A percentile compares a stretch with the other conserved stretches of the same genome.
Evolutionary conservation across 495 filamentous ascomycete genomes (phyloP).

Genomic region (Lasiosphaeris hirsuta): DNA sequence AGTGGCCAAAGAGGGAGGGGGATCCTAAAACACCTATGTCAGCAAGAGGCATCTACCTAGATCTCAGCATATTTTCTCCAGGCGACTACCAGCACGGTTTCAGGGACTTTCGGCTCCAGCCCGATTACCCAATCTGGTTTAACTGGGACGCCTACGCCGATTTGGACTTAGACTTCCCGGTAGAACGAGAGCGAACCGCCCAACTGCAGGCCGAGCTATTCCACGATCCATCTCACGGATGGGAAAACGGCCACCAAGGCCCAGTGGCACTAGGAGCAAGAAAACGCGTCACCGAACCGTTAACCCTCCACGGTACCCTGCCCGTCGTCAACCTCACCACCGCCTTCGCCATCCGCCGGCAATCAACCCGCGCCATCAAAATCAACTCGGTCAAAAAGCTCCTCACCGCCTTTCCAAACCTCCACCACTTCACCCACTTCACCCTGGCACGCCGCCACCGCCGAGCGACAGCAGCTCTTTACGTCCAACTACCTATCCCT

Average conservation of each 20-base stretch:
- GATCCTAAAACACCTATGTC: neutral
- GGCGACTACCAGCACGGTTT: conserved; percentile 2
- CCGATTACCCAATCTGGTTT: conserved; percentile 5
- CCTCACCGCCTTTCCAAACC: neutral
- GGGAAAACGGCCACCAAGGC: conserved; percentile 2
- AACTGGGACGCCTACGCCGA: neutral
- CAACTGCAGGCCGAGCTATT: neutral
- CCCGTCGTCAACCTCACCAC: neutral
- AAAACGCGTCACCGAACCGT: neutral
- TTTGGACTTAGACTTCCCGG: neutral
- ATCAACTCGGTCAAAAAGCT: neutral
- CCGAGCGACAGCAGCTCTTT: conserved; percentile 6
- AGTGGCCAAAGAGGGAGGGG: neutral
- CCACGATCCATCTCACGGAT: conserved; percentile 1
- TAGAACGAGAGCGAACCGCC: neutral
- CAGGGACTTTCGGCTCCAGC: conserved; percentile 8
- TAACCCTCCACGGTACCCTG: neutral
- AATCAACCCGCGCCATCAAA: neutral
- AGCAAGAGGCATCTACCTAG: neutral
- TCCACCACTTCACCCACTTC: neutral
- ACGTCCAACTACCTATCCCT: conserved; percentile 1
- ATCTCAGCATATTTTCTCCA: conserved; percentile 1
- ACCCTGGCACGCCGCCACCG: neutral
- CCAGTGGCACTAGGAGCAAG: neutral
- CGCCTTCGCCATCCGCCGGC: neutral